Evolutionary conservation across 1,284 basidiomycete genomes (phyloP), one percentile per base, ranked within the genome.

Genomic region (Trichosporon sp.): DNA sequence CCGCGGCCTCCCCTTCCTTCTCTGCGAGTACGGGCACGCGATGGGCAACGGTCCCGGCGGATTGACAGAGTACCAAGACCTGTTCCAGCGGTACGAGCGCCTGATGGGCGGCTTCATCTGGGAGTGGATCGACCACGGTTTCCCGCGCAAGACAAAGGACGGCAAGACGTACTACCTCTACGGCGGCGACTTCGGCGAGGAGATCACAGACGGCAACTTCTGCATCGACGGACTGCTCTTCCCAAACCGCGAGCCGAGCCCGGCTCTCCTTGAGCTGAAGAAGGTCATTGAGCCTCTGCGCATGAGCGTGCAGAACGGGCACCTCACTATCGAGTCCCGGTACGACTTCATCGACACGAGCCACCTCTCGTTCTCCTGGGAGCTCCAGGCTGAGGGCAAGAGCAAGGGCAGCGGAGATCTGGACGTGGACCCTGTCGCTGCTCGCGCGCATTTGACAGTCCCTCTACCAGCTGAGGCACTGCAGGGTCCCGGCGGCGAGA

Each of bases 41-140:
- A 78, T 78, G 76, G 76, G 76, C 2, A 76, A 76, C 56, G 76
- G 76, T 2, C 76, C 76, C 4, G 76, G 76, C 32, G 75, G 75
- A 0, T 54, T 76, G 19, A 64, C 54, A 1, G 76, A 78, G 69
- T 78, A 78, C 63, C 67, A 69, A 43, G 68, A 70, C n/a, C 54
- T 75, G 16, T 78, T 75, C 64, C 73, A 78, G 38, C 73, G 73
- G 68, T 76, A 78, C 67, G 70, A 73, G 0, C 73, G 75, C 7
- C 63, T 54, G 35, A 63, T 70, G 63, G 76, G 76, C 19, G 76
- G 76, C 1, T 78, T 78, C 68, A 64, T 78, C 31, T 78, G 76
- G 76, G 76, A 78, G 65, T 78, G 74, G 74, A 75, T 78, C 56
- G 76, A 78, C 69, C 76, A 78, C 68, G 74, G 75, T 10, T 63